A percentile compares a stretch with the other conserved stretches of the same genome.
Evolutionary conservation across 2,329 filamentous ascomycete species (phyloP).

Genomic region (Fusarium solani-melongenae): DNA sequence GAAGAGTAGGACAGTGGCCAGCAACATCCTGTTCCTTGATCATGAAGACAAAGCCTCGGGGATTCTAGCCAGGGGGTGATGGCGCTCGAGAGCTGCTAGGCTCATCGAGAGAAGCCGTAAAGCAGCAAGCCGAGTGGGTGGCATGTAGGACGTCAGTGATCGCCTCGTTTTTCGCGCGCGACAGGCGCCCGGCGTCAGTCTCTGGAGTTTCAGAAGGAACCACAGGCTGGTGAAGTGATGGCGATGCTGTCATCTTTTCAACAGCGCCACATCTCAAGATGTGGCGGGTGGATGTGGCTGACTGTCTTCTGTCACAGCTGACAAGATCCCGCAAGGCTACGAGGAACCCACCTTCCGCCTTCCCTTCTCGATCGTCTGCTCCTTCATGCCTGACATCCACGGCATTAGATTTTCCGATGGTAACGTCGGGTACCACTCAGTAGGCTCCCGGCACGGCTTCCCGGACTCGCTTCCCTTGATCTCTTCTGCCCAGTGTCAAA

Average conservation of each 20-base stretch:
- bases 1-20: conserved; percentile 37
- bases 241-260: conserved; percentile 38
- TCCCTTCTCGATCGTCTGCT: not conserved
- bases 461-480: not conserved
- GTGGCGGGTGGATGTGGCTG: conserved; percentile 35
- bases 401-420: not conserved
- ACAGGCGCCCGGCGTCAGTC: conserved; percentile 31
- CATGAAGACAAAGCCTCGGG: conserved; percentile 32
- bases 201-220: conserved; percentile 16
- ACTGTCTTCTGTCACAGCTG: not conserved
- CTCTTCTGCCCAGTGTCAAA: not conserved
- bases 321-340: not conserved
- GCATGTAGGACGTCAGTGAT: conserved; percentile 6
- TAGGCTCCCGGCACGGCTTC: not conserved
- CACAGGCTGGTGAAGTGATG: conserved; percentile 17
- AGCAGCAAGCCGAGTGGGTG: conserved; percentile 2
- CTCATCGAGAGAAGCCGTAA: conserved; percentile 39
- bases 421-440: not conserved
- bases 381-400: not conserved
- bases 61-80: conserved; percentile 30
- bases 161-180: conserved; percentile 26
- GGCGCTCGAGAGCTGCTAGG: conserved; percentile 35
- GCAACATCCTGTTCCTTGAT: conserved; percentile 45
- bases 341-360: not conserved
- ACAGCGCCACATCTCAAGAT: conserved; percentile 22